Percentiles rank a stretch among this genome's conserved stretches.
phyloP scores from a whole-genome alignment of 108 stramenopile genomes.

The Stephanodiscus triporus region DNA sequence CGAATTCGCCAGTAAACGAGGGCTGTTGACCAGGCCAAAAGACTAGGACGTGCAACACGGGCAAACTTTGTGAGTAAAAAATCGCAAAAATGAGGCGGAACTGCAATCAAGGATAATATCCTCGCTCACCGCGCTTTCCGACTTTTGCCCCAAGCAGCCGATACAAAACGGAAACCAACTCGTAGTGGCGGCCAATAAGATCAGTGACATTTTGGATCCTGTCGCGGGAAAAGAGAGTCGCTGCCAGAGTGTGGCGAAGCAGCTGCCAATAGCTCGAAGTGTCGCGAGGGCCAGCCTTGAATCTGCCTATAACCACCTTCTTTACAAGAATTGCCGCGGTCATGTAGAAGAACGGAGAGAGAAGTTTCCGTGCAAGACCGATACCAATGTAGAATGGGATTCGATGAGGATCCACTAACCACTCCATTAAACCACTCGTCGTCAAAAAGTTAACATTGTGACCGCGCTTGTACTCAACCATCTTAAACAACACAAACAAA shows the following conservation, averaged over 20 bases:
- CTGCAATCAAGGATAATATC: not conserved
- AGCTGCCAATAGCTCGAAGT: slow-evolving; percentile 50
- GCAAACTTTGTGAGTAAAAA: not conserved
- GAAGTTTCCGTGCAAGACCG: slow-evolving; percentile 21
- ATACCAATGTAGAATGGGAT: slow-evolving; percentile 67
- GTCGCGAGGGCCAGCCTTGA: slow-evolving; percentile 60
- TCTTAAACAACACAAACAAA: slow-evolving; percentile 38
- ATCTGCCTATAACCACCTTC: slow-evolving; percentile 60
- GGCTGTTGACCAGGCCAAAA: slow-evolving; percentile 64
- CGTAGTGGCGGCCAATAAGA: slow-evolving; percentile 65
- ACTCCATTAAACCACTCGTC: slow-evolving; percentile 52
- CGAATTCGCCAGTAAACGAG: slow-evolving; percentile 53
- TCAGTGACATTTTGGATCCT: slow-evolving; percentile 40
- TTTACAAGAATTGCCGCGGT: slow-evolving; percentile 56
- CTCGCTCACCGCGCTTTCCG: slow-evolving; percentile 49
- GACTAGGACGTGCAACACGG: slow-evolving; percentile 8
- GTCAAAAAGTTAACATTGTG: slow-evolving; percentile 34
- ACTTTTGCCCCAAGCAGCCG: slow-evolving; percentile 67
- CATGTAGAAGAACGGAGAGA: slow-evolving; percentile 57
- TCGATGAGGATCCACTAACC: slow-evolving; percentile 58
- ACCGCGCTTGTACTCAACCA: slow-evolving; percentile 37
- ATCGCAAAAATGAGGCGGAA: not conserved
- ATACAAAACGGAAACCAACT: slow-evolving; percentile 53
- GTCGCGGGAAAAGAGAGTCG: slow-evolving; percentile 34
- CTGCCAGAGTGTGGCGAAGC: slow-evolving; percentile 45